Percentiles rank a stretch among this genome's conserved stretches.
Conservation (phyloP, 306 rosid genomes). For the Echinosophora koreensis region DNA sequence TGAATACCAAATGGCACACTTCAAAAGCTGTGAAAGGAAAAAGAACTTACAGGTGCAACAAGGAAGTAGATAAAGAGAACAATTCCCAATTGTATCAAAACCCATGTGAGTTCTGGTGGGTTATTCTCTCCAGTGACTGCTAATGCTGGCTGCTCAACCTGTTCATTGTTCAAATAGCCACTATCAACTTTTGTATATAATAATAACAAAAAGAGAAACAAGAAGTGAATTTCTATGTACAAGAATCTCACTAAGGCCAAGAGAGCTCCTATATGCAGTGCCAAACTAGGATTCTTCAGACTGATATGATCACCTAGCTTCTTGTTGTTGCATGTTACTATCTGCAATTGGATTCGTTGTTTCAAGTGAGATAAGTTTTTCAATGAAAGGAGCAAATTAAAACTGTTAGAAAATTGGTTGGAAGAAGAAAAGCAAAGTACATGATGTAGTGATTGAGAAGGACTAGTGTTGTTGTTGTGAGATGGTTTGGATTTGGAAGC, state of each 20-base stretch:
- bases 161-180: constrained; percentile 45
- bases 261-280: constrained; percentile 71
- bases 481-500: constrained; percentile 51
- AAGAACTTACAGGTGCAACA: constrained; percentile 69
- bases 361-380: constrained; percentile 13
- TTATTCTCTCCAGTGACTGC: constrained; percentile 83
- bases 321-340: constrained; percentile 43
- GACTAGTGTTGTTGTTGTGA: constrained; percentile 25
- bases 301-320: constrained; percentile 48
- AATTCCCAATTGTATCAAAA: constrained; percentile 68
- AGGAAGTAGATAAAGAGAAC: constrained; percentile 74
- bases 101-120: constrained; percentile 58
- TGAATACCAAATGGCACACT: background rate
- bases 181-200: constrained; percentile 20
- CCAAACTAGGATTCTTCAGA: constrained; percentile 63
- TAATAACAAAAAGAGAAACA: background rate
- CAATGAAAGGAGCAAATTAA: background rate
- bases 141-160: constrained; percentile 76
- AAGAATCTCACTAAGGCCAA: constrained; percentile 69
- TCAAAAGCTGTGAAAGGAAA: background rate
- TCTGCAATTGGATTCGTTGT: constrained; percentile 56
- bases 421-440: constrained; percentile 41
- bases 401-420: background rate
- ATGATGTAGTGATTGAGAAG: constrained; percentile 39
- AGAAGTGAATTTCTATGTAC: background rate